Base-by-base conservation (phyloP, 2,329 filamentous ascomycete species). In the Sclerotiophoma versabilis region DNA sequence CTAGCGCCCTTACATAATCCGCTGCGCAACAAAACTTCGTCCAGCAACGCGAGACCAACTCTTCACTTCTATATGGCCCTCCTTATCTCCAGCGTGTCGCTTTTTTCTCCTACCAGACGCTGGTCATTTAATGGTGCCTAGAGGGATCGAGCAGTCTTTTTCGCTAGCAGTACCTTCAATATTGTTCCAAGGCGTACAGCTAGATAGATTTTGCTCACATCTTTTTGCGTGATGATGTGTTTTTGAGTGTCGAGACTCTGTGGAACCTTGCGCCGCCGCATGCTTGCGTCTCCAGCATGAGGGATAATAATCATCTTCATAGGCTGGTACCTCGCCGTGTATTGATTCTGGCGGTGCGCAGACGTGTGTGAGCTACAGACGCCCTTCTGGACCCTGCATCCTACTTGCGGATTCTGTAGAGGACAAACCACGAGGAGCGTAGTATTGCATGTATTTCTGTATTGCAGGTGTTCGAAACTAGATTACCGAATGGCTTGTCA, bases 171-270 rank as follows among this genome's bases (percentile, higher is more conserved):
- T 88, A 88, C 90, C 91, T 92, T 90, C 85, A 79, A 79, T 74
- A 75, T 76, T 58, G 57, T 73, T 78, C 76, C 86, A 91, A 90
- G 88, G 90, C 83, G 85, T 88, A 87, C 89, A 84, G 92, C 93
- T 96, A 96, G 92, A 96, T 96, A 96, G 92, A 85, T 86, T 86
- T 87, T 92, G 91, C 89, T 83, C 77, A 96, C 91, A 96, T 83
- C 34, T 50, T 49, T 45, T 49, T 56, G 12, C 25, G 39, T 44
- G 22, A 14, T 30, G 20, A 30, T 33, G 26, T 14, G 12, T n/a
- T 44, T 25, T 38, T 23, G 23, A 17, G 5, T 15, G 36, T 26
- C n/a, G 11, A 39, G 22, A 39, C 14, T 10, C 6, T 36, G 33
- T n/a, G n/a, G n/a, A n/a, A n/a, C n/a, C n/a, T n/a, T n/a, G n/a